Evolutionary conservation across 164 flowering plant genomes (phyloP), one percentile per base, ranked within the genome.

Genomic region (Paratinospora sagittata): DNA sequence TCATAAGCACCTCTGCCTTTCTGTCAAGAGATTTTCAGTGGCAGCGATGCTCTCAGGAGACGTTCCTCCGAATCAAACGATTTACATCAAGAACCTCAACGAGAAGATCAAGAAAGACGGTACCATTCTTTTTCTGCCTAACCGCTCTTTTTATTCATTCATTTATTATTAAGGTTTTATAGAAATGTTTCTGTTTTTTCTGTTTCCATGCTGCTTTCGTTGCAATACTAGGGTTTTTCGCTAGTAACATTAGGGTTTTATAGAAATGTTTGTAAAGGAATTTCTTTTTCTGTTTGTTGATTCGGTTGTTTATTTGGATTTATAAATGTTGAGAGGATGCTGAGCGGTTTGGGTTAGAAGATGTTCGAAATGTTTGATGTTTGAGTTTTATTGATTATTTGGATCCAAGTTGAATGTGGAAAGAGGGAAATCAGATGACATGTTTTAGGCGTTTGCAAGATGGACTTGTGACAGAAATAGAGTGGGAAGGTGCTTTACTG

Each of bases 81-180:
- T 94, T 12, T 94, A 94, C 85, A 74, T 94, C 23, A 88, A 84
- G 74, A 94, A 94, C 69, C 88, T 94, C 71, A 88, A 90, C 76
- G 97, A 94, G 77, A 94, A 90, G 83, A 80, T 94, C 76, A 94
- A 94, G 78, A 94, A 91, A 84, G 97, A 94, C 74, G 98, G 97
- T 93, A 68, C 43, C 21, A 12, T 26, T 24, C 19, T n/a, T 10
- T 43, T 62, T 12, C 39, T 67, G 13, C 39, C n/a, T n/a, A n/a
- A n/a, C n/a, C n/a, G n/a, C 2, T 17, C n/a, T 36, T 13, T 39
- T 0, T 12, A 6, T 41, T 70, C 24, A 2, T 27, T 60, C 17
- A 5, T 17, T 8, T 17, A 16, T 1, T 27, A 19, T 73, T 75
- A 41, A 72, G 71, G 68, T 63, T 67, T 71, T 6, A 19, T 33